A percentile compares a stretch with the other conserved stretches of the same genome.
Conservation (phyloP, 2,329 filamentous ascomycete species). For the Fusarium sp. region DNA sequence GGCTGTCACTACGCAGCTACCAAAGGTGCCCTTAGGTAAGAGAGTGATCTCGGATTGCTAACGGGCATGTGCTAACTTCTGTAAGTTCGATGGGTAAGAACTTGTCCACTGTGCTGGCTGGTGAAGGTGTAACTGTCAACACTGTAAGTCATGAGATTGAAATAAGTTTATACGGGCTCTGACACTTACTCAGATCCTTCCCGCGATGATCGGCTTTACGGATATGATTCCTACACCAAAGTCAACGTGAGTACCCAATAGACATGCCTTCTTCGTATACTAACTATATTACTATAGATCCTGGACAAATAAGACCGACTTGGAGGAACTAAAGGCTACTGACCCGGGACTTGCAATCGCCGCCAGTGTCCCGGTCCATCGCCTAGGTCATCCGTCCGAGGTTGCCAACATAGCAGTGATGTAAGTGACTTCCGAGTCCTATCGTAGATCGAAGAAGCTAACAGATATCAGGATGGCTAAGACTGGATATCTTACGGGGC, state of each 20-base stretch:
- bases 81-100: slow-evolving; percentile 53
- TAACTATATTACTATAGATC: slow-evolving; percentile 35
- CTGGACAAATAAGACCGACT: slow-evolving; percentile 50
- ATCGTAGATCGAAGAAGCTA: background rate
- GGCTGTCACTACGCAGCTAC: slow-evolving; percentile 54
- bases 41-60: rapidly evolving
- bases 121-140: slow-evolving; percentile 53
- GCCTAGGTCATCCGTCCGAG: slow-evolving; percentile 52
- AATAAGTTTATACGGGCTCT: rapidly evolving
- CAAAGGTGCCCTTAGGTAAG: slow-evolving; percentile 49
- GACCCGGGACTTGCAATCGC: slow-evolving; percentile 54
- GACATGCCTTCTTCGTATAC: rapidly evolving
- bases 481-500: slow-evolving; percentile 31
- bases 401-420: slow-evolving; percentile 53
- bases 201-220: slow-evolving; percentile 54
- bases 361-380: slow-evolving; percentile 51
- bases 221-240: slow-evolving; percentile 54
- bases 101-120: slow-evolving; percentile 49
- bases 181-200: slow-evolving; percentile 38
- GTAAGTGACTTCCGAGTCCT: slow-evolving; percentile 37
- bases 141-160: slow-evolving; percentile 36
- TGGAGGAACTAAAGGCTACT: slow-evolving; percentile 48
- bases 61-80: background rate
- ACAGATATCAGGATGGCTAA: slow-evolving; percentile 26
- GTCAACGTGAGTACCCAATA: slow-evolving; percentile 40